These are phyloP conservation scores for Marasmius oreades DNA, from an alignment of 1,284 basidiomycete species.

Conservation along the genomic window DNA sequence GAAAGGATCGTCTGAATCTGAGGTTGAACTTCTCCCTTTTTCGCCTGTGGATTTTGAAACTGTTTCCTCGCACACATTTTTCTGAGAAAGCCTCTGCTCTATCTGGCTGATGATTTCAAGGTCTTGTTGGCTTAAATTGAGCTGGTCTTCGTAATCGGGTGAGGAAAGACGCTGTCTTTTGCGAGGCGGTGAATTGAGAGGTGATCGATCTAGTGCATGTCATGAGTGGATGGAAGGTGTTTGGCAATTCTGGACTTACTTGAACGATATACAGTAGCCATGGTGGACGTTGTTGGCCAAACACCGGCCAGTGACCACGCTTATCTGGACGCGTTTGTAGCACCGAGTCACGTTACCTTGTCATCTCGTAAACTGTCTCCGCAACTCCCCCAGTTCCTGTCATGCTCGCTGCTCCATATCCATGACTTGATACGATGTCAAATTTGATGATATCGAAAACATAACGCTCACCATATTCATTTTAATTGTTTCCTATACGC, in stretches of 20 bases:
- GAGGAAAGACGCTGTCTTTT: conserved; percentile 68
- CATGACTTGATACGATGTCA: too few relatives aligned
- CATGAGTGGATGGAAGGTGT: background rate
- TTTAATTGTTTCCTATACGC: too few relatives aligned
- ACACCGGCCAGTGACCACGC: background rate
- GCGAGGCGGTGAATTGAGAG: conserved; percentile 35
- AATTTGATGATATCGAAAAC: too few relatives aligned
- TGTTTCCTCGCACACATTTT: background rate
- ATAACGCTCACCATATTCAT: too few relatives aligned
- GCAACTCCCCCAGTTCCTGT: background rate
- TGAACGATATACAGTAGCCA: background rate
- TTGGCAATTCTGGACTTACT: background rate
- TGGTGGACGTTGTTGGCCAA: background rate
- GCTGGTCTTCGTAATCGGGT: conserved; percentile 58
- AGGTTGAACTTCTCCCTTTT: background rate
- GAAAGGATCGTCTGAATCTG: conserved; percentile 37
- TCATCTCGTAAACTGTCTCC: background rate
- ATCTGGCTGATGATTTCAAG: conserved; percentile 53
- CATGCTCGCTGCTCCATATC: too few relatives aligned
- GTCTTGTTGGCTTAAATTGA: conserved; percentile 52
- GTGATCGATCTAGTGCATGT: conserved; percentile 19
- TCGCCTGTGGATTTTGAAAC: background rate
- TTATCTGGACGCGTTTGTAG: background rate
- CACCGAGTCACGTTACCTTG: background rate
- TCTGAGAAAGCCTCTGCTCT: conserved; percentile 35